Base-by-base conservation (phyloP, 176 grass and related monocot species). In the Poa pratensis region DNA sequence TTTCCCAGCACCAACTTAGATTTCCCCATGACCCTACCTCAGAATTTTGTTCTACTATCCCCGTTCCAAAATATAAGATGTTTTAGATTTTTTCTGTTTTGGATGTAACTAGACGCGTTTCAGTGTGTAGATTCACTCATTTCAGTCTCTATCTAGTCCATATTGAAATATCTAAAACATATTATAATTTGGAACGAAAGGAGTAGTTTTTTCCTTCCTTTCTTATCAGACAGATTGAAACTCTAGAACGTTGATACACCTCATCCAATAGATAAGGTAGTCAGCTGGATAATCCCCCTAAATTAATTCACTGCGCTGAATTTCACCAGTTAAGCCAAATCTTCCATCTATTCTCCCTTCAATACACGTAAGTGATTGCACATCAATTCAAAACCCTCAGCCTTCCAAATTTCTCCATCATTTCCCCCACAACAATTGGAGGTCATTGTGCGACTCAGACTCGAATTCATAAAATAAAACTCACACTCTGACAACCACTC, bases 191-290 rank as follows among this genome's bases (percentile, higher is more conserved):
- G 34, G 34, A 35, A 35, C 34, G 34, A 35, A 35, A 35, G 34
- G 34, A 35, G 34, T 35, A 60, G 9, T 27, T 26, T 26, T 62
- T 62, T 19, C 15, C 64, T 43, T 23, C n/a, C 14, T 79, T 45
- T 75, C 55, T 52, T 67, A 58, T 12, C 62, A 23, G 9, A 23
- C 23, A 45, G 58, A 65, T 75, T 8, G 26, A 20, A 77, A 77
- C 2, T 46, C 59, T 16, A 4, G 17, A 76, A 18, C 0, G 2
- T 50, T 72, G 37, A 61, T 27, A 11, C 40, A 74, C 27, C 20
- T 80, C 73, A 71, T 61, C 12, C 35, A 20, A 77, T 50, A 9
- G 40, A 60, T 88, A 16, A 70, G 43, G 35, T 80, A 48, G 11
- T 53, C 60, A 42, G 15, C 20, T 78, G 63, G 45, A 83, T 51